A percentile compares a stretch with the other conserved stretches of the same genome.
Evolutionary conservation across 176 grass and related monocot genomes (phyloP).

Genomic region (Calamus simplicifolius): DNA sequence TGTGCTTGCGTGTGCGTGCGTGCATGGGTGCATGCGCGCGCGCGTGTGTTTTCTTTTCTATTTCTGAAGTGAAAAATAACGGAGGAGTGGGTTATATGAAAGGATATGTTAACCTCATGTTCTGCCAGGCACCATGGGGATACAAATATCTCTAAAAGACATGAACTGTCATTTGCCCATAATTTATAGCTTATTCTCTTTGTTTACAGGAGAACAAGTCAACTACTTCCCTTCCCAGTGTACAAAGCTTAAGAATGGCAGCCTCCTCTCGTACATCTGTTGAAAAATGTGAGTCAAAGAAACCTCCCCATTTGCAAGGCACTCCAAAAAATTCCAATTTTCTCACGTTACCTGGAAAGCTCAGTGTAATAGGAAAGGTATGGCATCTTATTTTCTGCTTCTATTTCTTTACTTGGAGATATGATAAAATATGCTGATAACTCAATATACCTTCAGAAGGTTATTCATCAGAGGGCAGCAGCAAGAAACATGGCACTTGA

Average conservation of each 20-base stretch:
- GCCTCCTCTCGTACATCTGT: slow-evolving; percentile 22
- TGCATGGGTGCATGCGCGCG: too few relatives aligned
- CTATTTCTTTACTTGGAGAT: too few relatives aligned
- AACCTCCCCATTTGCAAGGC: slow-evolving; percentile 18
- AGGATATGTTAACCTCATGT: too few relatives aligned
- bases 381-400: too few relatives aligned
- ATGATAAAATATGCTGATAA: background rate
- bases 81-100: too few relatives aligned
- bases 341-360: slow-evolving; percentile 54
- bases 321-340: slow-evolving; percentile 7
- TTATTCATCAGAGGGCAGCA: slow-evolving; percentile 57
- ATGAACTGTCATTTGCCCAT: too few relatives aligned
- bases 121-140: too few relatives aligned
- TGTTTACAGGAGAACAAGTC: slow-evolving; percentile 50
- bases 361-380: slow-evolving; percentile 67
- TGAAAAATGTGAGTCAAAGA: slow-evolving; percentile 25
- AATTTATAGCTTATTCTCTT: too few relatives aligned
- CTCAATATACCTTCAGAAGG: slow-evolving; percentile 36
- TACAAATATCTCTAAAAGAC: too few relatives aligned
- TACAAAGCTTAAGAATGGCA: slow-evolving; percentile 22
- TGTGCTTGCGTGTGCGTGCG: too few relatives aligned
- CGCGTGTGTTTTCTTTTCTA: too few relatives aligned
- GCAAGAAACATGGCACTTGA: slow-evolving; percentile 76
- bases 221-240: slow-evolving; percentile 14
- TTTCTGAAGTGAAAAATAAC: too few relatives aligned